phyloP scores from a whole-genome alignment of 352 stramenopile genomes.

The Pythium rishiriense region DNA sequence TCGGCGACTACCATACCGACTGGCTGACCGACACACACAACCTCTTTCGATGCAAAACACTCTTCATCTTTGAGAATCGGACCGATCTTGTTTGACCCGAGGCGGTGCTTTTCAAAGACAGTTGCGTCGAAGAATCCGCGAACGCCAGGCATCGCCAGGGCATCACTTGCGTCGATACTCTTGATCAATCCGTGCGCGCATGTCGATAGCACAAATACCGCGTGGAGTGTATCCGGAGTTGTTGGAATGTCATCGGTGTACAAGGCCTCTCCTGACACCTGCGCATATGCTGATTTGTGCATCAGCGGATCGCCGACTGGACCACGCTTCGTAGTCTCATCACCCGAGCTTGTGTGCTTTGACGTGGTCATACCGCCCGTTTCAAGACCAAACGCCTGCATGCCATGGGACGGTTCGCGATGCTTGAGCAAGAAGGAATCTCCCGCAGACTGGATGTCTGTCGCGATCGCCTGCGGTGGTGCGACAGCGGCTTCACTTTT shows the following conservation, averaged over 20 bases:
- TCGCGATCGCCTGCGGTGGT: conserved; percentile 34
- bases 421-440: conserved; percentile 59
- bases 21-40: conserved; percentile 77
- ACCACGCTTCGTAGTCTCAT: conserved; percentile 38
- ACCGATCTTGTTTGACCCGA: conserved; percentile 81
- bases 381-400: conserved; percentile 61
- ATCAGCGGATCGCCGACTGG: conserved; percentile 90
- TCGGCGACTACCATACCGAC: conserved; percentile 84
- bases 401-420: conserved; percentile 53
- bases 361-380: conserved; percentile 65
- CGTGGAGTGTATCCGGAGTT: conserved; percentile 87
- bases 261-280: conserved; percentile 94
- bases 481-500: conserved; percentile 22
- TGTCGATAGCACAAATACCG: conserved; percentile 90
- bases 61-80: conserved; percentile 87
- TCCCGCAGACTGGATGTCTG: conserved; percentile 45
- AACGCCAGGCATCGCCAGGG: conserved; percentile 88
- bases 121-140: conserved; percentile 82
- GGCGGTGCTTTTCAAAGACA: conserved; percentile 57
- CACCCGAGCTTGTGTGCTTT: conserved; percentile 51
- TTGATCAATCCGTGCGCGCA: conserved; percentile 80
- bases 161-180: conserved; percentile 81
- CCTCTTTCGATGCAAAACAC: conserved; percentile 73
- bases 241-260: conserved; percentile 95
- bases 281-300: conserved; percentile 92